These are phyloP conservation scores for Aureobasidium sp. DNA, from an alignment of 2,329 filamentous ascomycete genomes.

Conservation along the genomic window DNA sequence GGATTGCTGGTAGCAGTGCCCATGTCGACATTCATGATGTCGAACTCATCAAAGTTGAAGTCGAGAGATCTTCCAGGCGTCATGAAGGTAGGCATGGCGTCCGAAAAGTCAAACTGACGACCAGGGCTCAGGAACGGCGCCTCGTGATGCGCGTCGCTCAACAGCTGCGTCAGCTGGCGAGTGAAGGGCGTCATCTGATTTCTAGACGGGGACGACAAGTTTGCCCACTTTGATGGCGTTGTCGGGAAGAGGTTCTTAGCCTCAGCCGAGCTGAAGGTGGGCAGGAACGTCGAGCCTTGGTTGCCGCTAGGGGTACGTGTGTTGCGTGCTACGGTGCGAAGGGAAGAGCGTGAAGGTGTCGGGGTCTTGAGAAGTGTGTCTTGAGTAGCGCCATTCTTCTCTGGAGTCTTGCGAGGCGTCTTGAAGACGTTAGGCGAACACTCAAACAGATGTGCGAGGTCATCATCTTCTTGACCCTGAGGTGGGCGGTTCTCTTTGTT, in stretches of 20 bases:
- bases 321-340: conserved; percentile 6
- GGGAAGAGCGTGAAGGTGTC: conserved; percentile 29
- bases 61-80: conserved; percentile 22
- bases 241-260: conserved; percentile 20
- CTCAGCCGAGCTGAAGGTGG: conserved; percentile 24
- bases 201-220: conserved; percentile 18
- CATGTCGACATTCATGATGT: conserved; percentile 1
- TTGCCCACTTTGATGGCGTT: conserved; percentile 27
- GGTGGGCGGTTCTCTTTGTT: conserved; percentile 53
- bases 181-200: conserved; percentile 49
- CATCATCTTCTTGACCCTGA: conserved; percentile 32
- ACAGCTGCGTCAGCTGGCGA: conserved; percentile 54
- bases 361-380: conserved; percentile 39
- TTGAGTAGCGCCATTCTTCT: conserved; percentile 44
- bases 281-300: conserved; percentile 27
- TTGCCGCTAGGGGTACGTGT: conserved; percentile 20
- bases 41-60: conserved; percentile 13
- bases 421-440: conserved; percentile 45
- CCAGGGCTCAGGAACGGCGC: conserved; percentile 21
- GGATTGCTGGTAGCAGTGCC: not conserved
- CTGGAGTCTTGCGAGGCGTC: conserved; percentile 46
- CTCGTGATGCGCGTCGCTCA: conserved; percentile 40
- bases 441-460: conserved; percentile 58
- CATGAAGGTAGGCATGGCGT: conserved; percentile 23
- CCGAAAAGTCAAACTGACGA: conserved; percentile 22